Evolutionary conservation across 371 early-diverging fungal species (phyloP), one percentile per base, ranked within the genome.

Genomic region (Lichtheimia ornata): DNA sequence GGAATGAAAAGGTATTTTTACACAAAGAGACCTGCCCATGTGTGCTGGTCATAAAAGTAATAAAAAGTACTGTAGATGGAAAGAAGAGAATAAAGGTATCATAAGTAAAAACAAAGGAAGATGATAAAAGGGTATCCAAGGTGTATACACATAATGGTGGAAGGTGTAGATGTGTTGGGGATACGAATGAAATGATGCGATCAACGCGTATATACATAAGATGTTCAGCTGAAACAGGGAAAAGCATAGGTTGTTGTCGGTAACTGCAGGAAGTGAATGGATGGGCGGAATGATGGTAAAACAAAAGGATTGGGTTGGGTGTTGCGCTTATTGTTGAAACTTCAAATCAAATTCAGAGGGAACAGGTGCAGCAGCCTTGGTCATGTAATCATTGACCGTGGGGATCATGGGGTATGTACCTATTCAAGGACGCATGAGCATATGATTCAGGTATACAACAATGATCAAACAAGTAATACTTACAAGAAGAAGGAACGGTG

Each of bases 201-300:
- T 47, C 47, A 58, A 58, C 64, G 58, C 58, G 45, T 64, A 64
- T 64, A 41, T 64, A 58, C 64, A 64, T 53, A 64, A 58, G 54
- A 58, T 44, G 35, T 35, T 35, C 35, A 35, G 35, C 35, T 35
- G 35, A 35, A 35, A 35, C 35, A 35, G 47, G 18, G 22, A 47
- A 58, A 58, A 14, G 27, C n/a, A n/a, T 44, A 56, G 42, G 24
- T 28, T 42, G 35, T 35, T 11, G 35, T 35, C 35, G 35, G 35
- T 35, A 35, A 35, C 35, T 35, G 35, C 35, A 62, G 44, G 40
- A 53, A 53, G 27, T 28, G 41, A 52, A 25, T 24, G 49, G 54
- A 27, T 27, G 42, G 45, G 41, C 43, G 42, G 25, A 56, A 27
- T 20, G 42, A 56, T 41, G 25, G 15, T 12, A 28, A 13, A 18